A percentile compares a stretch with the other conserved stretches of the same genome.
Conservation (phyloP, 495 filamentous ascomycete genomes). For the Penicillium longicatenatum region DNA sequence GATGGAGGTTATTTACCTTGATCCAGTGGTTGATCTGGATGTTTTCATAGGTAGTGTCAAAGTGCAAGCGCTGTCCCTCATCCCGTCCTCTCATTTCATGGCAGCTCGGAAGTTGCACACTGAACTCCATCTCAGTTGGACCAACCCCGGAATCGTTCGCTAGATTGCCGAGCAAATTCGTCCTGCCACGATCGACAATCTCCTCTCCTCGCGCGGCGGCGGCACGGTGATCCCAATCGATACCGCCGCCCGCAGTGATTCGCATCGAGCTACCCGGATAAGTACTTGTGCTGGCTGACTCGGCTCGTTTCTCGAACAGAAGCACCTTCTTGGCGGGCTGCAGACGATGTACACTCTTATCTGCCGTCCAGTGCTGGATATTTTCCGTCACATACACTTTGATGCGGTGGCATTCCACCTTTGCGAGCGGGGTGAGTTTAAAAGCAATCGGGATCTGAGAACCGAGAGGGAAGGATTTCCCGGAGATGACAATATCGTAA, state of each 20-base stretch:
- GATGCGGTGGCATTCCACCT: constrained; percentile 94
- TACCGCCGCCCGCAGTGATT: constrained; percentile 79
- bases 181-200: constrained; percentile 52
- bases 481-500: constrained; percentile 98
- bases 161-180: constrained; percentile 83
- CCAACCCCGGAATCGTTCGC: constrained; percentile 66
- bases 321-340: constrained; percentile 83
- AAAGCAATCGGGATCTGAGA: constrained; percentile 95
- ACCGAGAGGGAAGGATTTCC: constrained; percentile 95
- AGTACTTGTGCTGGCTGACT: constrained; percentile 72
- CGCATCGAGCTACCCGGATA: constrained; percentile 80
- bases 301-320: constrained; percentile 88
- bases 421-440: constrained; percentile 93
- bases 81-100: constrained; percentile 81
- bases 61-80: constrained; percentile 72
- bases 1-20: constrained; percentile 63
- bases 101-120: constrained; percentile 90
- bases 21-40: constrained; percentile 99
- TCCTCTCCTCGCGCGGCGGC: constrained; percentile 62
- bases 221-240: constrained; percentile 61
- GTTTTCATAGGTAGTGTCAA: constrained; percentile 94
- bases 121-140: constrained; percentile 97
- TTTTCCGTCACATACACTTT: constrained; percentile 95
- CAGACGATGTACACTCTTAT: constrained; percentile 84
- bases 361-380: constrained; percentile 87